Base-by-base conservation (phyloP, 257 asterid genomes). In the Mentha longifolia region DNA sequence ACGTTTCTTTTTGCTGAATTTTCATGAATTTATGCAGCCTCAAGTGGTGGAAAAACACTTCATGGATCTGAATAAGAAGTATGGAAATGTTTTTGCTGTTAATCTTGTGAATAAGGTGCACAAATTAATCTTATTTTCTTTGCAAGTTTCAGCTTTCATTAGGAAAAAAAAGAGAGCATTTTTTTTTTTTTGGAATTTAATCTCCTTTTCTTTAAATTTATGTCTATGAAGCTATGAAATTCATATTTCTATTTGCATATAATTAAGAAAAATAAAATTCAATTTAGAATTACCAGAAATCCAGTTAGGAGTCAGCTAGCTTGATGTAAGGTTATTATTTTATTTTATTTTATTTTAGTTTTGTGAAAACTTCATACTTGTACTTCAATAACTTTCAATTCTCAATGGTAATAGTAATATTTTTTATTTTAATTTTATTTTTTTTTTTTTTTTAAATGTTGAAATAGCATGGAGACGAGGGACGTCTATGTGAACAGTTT, bases 391-490 rank as follows among this genome's bases (percentile, higher is more conserved):
- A 28, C 3, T 28, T 28, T 2, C 25, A 11, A 12, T 42, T 42
- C 3, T 42, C 47, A 46, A n/a, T 49, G 0, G n/a, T 14, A 5
- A 47, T 47, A 1, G 54, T 39, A n/a, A n/a, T n/a, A n/a, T n/a
- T n/a, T n/a, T n/a, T n/a, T n/a, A n/a, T n/a, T n/a, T n/a, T n/a
- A n/a, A n/a, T n/a, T n/a, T n/a, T n/a, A n/a, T n/a, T n/a, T n/a
- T n/a, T 7, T 55, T 39, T 37, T 41, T 66, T 72, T 58, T 45
- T 52, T 3, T 42, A 11, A 28, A 64, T 60, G 46, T 49, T 75
- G 37, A 67, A 65, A 71, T 85, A 94, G 99, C 84, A 83, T 31
- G 96, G 96, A 79, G 97, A 90, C 41, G 99, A 94, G 89, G 98
- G 97, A 51, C 84, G 78, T 51, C 74, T 94, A 45, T 66, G 87